phyloP scores from a whole-genome alignment of 352 stramenopile species.

The Pythium brassicae region DNA sequence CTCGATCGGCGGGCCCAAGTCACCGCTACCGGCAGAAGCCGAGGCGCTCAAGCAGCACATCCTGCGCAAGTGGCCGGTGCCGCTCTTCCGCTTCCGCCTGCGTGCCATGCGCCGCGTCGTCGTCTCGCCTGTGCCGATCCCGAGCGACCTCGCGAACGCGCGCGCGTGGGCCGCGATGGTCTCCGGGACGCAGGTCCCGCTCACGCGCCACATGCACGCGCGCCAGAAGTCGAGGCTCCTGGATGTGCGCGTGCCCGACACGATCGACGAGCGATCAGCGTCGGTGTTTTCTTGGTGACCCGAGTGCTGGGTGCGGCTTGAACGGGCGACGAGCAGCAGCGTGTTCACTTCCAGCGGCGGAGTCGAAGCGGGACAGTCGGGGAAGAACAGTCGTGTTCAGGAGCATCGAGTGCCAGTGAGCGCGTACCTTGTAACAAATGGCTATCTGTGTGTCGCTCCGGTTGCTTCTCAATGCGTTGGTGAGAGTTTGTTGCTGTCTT shows the following conservation, averaged over 20 bases:
- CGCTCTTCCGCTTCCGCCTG: slow-evolving; percentile 34
- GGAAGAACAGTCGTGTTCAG: too few species aligned
- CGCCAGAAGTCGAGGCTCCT: slow-evolving; percentile 28
- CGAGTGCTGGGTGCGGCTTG: too few species aligned
- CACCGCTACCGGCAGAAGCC: slow-evolving; percentile 6
- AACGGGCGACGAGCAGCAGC: too few species aligned
- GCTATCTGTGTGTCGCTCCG: too few species aligned
- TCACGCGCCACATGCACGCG: slow-evolving; percentile 43
- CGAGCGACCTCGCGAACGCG: slow-evolving; percentile 23
- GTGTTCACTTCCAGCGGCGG: too few species aligned
- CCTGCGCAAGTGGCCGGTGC: slow-evolving; percentile 13
- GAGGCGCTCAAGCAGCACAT: slow-evolving; percentile 15
- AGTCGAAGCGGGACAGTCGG: too few species aligned
- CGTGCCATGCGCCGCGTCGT: slow-evolving; percentile 31
- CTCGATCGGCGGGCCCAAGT: background rate
- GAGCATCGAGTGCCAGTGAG: too few species aligned
- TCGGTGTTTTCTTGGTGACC: too few species aligned
- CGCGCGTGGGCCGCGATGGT: slow-evolving; percentile 36
- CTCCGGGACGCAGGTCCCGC: slow-evolving; percentile 40
- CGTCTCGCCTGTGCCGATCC: slow-evolving; percentile 38
- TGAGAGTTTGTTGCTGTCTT: too few species aligned
- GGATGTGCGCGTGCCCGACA: slow-evolving; percentile 27
- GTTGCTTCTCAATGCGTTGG: too few species aligned
- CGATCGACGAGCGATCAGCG: slow-evolving; percentile 25
- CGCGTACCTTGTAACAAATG: too few species aligned